These are phyloP conservation scores for Macrocystidia cucumis DNA, from an alignment of 1,284 basidiomycete genomes.

Conservation along the genomic window DNA sequence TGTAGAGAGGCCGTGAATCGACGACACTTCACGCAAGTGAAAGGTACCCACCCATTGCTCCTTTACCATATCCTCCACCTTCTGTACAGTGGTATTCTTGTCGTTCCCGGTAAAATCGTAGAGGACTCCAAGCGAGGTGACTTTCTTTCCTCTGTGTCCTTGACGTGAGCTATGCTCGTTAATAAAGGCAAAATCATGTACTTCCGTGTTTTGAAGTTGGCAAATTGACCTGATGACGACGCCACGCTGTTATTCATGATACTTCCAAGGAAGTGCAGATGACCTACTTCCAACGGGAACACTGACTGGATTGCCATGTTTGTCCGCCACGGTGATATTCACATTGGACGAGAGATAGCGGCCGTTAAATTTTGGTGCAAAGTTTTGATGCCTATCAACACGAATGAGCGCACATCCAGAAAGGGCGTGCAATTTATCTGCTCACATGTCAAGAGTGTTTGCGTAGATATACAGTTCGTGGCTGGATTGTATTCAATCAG, in stretches of 20 bases:
- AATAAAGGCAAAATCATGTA: slow-evolving; percentile 22
- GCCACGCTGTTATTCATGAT: background rate
- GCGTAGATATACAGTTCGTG: slow-evolving; percentile 83
- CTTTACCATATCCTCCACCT: slow-evolving; percentile 66
- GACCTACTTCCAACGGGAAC: slow-evolving; percentile 57
- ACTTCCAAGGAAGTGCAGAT: background rate
- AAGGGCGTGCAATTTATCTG: too few species aligned
- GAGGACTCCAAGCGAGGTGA: slow-evolving; percentile 79
- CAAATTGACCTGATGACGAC: slow-evolving; percentile 42
- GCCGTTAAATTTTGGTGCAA: slow-evolving; percentile 64
- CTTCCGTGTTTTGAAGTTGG: slow-evolving; percentile 74
- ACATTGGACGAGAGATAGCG: slow-evolving; percentile 81
- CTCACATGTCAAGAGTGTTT: slow-evolving; percentile 69
- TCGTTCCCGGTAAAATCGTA: slow-evolving; percentile 66
- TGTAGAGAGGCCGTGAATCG: slow-evolving; percentile 15
- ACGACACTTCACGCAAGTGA: background rate
- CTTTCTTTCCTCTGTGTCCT: slow-evolving; percentile 47
- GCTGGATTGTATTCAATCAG: slow-evolving; percentile 23
- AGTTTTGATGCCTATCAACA: slow-evolving; percentile 54
- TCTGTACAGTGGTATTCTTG: slow-evolving; percentile 67
- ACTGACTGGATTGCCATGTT: slow-evolving; percentile 38
- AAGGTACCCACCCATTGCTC: slow-evolving; percentile 55
- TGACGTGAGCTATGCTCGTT: slow-evolving; percentile 5
- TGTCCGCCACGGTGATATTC: slow-evolving; percentile 67
- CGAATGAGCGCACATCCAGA: slow-evolving; percentile 13